Evolutionary conservation across 495 filamentous ascomycete genomes (phyloP).

Genomic region (Penicillium diatomitis): DNA sequence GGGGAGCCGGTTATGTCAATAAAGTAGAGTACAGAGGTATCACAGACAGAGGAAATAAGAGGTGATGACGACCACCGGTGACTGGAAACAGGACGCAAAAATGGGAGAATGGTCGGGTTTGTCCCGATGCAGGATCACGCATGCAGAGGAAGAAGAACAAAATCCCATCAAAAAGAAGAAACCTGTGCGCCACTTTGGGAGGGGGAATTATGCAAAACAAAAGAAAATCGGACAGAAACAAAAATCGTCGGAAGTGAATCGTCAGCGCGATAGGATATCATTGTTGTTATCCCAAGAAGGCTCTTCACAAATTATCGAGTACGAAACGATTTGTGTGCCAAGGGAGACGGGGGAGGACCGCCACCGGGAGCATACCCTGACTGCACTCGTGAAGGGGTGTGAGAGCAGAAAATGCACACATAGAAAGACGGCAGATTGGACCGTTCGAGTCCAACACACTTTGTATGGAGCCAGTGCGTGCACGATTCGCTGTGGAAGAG

Average conservation of each 20-base stretch:
- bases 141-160: too few species aligned
- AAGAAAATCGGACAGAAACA: conserved; percentile 10
- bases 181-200: neutral
- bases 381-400: conserved; percentile 60
- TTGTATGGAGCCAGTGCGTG: conserved; percentile 73
- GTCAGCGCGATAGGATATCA: too few species aligned
- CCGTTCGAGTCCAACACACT: conserved; percentile 63
- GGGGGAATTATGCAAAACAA: conserved; percentile 17
- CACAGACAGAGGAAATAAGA: conserved; percentile 3
- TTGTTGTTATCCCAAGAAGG: too few species aligned
- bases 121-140: conserved; percentile 14
- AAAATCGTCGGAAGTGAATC: too few species aligned
- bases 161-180: conserved; percentile 1
- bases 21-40: conserved; percentile 28
- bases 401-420: conserved; percentile 71
- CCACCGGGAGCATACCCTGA: conserved; percentile 39
- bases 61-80: conserved; percentile 6
- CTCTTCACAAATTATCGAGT: conserved; percentile 21
- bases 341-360: conserved; percentile 42
- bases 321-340: conserved; percentile 59
- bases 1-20: too few species aligned
- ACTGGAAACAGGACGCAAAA: neutral
- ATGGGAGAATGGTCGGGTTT: conserved; percentile 6
- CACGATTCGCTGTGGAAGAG: conserved; percentile 61
- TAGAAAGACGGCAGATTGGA: conserved; percentile 62